phyloP scores from a whole-genome alignment of 495 filamentous ascomycete species.

The Penicillium lividum region DNA sequence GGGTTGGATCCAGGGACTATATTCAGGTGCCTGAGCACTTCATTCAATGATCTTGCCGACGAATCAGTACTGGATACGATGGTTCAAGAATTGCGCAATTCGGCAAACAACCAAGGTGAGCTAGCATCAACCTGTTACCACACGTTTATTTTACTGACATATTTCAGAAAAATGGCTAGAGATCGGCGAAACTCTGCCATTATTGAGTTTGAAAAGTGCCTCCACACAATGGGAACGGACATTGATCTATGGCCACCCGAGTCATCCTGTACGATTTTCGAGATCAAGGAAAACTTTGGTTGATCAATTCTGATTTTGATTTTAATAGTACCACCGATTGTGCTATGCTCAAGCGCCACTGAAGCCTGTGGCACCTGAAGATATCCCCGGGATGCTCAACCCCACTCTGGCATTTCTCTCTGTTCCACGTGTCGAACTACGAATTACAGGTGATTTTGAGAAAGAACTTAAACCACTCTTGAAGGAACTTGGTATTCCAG shows the following conservation, averaged over 20 bases:
- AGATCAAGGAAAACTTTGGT: background rate
- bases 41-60: constrained; percentile 2
- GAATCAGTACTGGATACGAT: constrained; percentile 4
- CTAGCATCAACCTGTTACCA: too few relatives aligned
- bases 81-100: constrained; percentile 7
- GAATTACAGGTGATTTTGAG: constrained; percentile 10
- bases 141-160: background rate
- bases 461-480: constrained; percentile 13
- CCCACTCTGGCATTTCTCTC: constrained; percentile 20
- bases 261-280: constrained; percentile 19
- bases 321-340: constrained; percentile 17
- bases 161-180: constrained; percentile 13
- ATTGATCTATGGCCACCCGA: constrained; percentile 26
- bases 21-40: constrained; percentile 2
- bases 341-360: constrained; percentile 21
- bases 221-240: constrained; percentile 20
- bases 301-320: background rate
- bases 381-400: constrained; percentile 17
- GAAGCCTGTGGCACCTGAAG: constrained; percentile 6
- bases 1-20: constrained; percentile 1
- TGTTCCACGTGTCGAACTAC: constrained; percentile 12
- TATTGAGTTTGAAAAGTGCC: background rate
- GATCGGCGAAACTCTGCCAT: background rate
- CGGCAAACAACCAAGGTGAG: constrained; percentile 13
- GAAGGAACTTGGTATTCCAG: constrained; percentile 12